Conservation (phyloP, 768 basidiomycete species). For the Inosperma sp. region DNA sequence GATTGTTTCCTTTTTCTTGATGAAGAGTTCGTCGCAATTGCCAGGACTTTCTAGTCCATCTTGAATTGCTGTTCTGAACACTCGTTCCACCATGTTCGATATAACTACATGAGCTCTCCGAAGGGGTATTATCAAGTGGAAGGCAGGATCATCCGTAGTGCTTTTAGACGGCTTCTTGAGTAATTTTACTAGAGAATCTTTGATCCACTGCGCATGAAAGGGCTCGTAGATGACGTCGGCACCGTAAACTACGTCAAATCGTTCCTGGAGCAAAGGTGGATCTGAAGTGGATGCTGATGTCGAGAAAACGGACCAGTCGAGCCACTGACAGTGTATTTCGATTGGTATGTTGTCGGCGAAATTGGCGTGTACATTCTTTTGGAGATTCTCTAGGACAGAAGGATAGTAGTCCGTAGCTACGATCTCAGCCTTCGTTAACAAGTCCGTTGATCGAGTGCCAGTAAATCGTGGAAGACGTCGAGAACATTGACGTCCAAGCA, state of each 20-base stretch:
- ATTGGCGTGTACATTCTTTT: slow-evolving; percentile 55
- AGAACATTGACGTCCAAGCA: slow-evolving; percentile 32
- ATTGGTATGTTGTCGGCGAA: slow-evolving; percentile 28
- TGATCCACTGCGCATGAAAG: slow-evolving; percentile 68
- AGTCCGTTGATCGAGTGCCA: neutral
- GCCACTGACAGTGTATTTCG: slow-evolving; percentile 24
- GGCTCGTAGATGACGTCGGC: slow-evolving; percentile 83
- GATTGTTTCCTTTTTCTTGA: slow-evolving; percentile 51
- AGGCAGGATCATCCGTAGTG: slow-evolving; percentile 28
- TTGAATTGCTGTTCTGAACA: slow-evolving; percentile 36
- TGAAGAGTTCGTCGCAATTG: slow-evolving; percentile 35
- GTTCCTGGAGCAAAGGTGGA: slow-evolving; percentile 26
- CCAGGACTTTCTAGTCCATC: neutral
- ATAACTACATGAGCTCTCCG: slow-evolving; percentile 61
- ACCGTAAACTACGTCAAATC: slow-evolving; percentile 70
- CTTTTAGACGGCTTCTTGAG: slow-evolving; percentile 34
- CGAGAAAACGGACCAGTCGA: slow-evolving; percentile 60
- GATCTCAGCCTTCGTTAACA: slow-evolving; percentile 28
- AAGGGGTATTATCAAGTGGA: slow-evolving; percentile 77
- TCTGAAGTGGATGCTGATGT: slow-evolving; percentile 4
- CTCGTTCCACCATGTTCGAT: slow-evolving; percentile 50
- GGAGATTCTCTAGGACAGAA: slow-evolving; percentile 65
- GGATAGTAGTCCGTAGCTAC: slow-evolving; percentile 78
- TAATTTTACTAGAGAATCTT: slow-evolving; percentile 47
- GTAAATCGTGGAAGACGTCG: no score